Base-by-base conservation (phyloP, 1,284 basidiomycete genomes). In the Trichosporon ovoides region DNA sequence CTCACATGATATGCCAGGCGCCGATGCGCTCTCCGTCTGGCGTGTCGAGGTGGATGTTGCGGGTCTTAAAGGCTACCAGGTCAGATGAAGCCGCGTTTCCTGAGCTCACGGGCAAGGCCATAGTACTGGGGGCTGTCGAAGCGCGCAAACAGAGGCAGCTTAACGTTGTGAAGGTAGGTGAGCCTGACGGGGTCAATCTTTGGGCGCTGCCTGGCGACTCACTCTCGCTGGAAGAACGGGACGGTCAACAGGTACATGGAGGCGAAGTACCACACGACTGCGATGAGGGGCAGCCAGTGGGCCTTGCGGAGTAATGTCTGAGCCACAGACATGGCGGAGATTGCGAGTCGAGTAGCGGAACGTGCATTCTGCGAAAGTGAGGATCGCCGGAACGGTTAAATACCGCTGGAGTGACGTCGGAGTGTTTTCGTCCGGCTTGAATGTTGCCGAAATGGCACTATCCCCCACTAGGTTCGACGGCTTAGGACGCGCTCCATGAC, bases 1-100 rank as follows among this genome's bases (percentile, higher is more conserved):
- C 78, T 54, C 61, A 87, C 49, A 96, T 80, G 33, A 92, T 78
- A 74, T 95, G 91, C 94, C 93, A 98, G 9, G 88, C 87, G 7
- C 94, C 94, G 31, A 97, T 76, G 0, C 80, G 82, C 60, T 87
- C 82, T 50, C 89, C 87, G 70, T 97, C 94, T 0, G 83, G 68
- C 0, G 91, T 92, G 11, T 78, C 73, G 5, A 96, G 76, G 53
- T 82, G 76, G 22, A 94, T 69, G 67, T 93, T 89, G 38, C 85
- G 77, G 0, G 89, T 86, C 70, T 91, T 93, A 66, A 84, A 86
- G 1, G 90, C 90, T 88, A 67, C 67, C 33, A 18, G 24, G 38
- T 57, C n/a, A 60, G 53, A 60, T 24, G 3, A 3, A 10, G 11
- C 19, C 7, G 14, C 5, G 38, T 1, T 1, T 7, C 13, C 3